Percentiles rank a stretch among this genome's conserved stretches.
phyloP scores from a whole-genome alignment of 2,329 filamentous ascomycete genomes.

The Leptographium wingfieldii region DNA sequence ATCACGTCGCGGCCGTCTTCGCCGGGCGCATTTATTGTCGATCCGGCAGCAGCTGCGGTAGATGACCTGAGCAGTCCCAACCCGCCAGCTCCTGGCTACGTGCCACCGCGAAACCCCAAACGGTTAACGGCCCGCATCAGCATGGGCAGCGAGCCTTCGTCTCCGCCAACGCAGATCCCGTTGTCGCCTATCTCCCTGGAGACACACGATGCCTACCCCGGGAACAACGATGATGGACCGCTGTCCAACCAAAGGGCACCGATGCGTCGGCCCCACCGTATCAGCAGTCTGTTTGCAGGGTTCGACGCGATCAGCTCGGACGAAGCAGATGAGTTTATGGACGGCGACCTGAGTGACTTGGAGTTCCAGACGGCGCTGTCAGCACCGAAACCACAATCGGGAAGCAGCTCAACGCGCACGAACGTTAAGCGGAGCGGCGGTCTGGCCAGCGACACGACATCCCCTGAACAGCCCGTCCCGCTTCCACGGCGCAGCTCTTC shows the following conservation, averaged over 20 bases:
- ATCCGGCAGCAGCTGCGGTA: conserved; percentile 16
- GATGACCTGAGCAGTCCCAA: conserved; percentile 30
- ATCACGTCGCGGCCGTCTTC: conserved; percentile 51
- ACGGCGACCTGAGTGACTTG: conserved; percentile 49
- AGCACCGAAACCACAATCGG: conserved; percentile 41
- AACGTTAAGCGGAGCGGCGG: conserved; percentile 28
- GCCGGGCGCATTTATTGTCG: conserved; percentile 23
- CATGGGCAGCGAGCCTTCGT: conserved; percentile 31
- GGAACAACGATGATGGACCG: conserved; percentile 70
- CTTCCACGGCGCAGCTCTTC: conserved; percentile 5
- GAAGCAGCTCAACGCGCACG: conserved; percentile 16
- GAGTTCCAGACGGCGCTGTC: conserved; percentile 56
- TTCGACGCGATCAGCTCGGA: conserved; percentile 63
- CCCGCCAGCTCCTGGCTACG: conserved; percentile 37
- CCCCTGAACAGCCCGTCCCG: conserved; percentile 26
- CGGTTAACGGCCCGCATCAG: conserved; percentile 36
- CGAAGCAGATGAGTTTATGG: conserved; percentile 49
- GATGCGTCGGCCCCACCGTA: conserved; percentile 57
- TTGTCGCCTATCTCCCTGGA: conserved; percentile 20
- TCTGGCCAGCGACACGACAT: conserved; percentile 23
- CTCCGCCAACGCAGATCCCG: conserved; percentile 26
- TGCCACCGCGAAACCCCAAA: conserved; percentile 48
- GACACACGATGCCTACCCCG: conserved; percentile 56
- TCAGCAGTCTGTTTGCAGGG: conserved; percentile 77
- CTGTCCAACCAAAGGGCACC: conserved; percentile 47